Base-by-base conservation (phyloP, 495 filamentous ascomycete genomes). In the Neurospora sp. region DNA sequence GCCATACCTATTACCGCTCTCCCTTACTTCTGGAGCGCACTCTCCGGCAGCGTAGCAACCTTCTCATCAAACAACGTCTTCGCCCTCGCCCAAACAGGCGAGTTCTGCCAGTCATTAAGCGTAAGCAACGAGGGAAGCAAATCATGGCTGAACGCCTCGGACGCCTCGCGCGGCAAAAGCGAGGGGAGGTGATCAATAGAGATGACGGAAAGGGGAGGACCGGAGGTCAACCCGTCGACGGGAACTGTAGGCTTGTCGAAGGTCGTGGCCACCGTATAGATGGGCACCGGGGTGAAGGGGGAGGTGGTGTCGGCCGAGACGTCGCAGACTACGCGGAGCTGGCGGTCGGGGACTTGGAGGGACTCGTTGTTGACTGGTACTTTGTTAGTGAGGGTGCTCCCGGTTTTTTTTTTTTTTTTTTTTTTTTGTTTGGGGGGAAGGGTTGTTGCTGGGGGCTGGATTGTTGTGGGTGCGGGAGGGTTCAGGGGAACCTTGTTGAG, bases 151-250 rank as follows among this genome's bases (percentile, higher is more conserved):
- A 97, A 98, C 37, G 92, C 78, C 85, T 98, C 95, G 40, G 89
- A 93, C 44, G 93, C 90, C 82, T 98, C 95, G 62, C 94, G 85
- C 11, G 95, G 93, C 20, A 98, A 87, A 44, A 97, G 88, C 39
- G 90, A 92, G 6, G 95, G 95, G 10, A 98, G 88, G 79, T 97
- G 95, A 79, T 97, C 94, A 77, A 98, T 97, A 71, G 89, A 90
- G 80, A 96, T 94, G 70, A 95, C 92, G 42, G 87, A 90, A 70
- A 93, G 83, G 11, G 86, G 86, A n/a, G 90, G 89, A 42, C 84
- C 85, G 59, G 83, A 83, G 46, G 84, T 77, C 42, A 89, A 81
- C 31, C 86, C 81, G 54, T 87, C 83, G 20, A 94, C 92, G 11
- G 91, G 88, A 2, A 96, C 91, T 2, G 93, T 96, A n/a, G 93